phyloP scores from a whole-genome alignment of 2,329 filamentous ascomycete species.

The Parascedosporium putredinis region DNA sequence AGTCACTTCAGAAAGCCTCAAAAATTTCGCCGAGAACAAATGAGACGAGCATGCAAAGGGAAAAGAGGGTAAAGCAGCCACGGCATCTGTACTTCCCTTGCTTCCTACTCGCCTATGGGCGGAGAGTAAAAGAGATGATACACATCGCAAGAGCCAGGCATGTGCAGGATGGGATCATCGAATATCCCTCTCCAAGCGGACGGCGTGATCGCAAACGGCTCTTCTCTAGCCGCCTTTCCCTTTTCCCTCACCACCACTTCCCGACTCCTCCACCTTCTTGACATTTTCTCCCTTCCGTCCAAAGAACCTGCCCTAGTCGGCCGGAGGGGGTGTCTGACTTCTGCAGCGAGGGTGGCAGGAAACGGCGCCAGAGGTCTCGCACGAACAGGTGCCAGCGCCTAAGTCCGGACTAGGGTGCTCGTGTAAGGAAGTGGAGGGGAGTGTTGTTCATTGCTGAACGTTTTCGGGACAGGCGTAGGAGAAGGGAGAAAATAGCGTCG shows the following conservation, averaged over 20 bases:
- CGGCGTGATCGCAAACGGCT: not conserved
- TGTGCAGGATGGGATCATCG: not conserved
- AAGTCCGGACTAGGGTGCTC: too few species aligned
- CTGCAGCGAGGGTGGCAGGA: not conserved
- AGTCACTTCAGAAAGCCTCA: too few species aligned
- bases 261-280: too few species aligned
- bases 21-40: too few species aligned
- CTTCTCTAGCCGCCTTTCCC: not conserved
- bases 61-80: not conserved
- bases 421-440: too few species aligned
- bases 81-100: too few species aligned
- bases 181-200: not conserved
- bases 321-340: not conserved
- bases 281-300: not conserved
- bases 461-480: slow-evolving; percentile 1
- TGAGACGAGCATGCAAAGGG: not conserved
- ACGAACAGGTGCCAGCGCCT: not conserved
- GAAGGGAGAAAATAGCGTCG: not conserved
- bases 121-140: not conserved
- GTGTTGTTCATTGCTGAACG: not conserved
- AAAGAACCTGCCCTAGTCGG: too few species aligned
- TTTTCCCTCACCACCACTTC: not conserved
- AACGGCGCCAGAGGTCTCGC: not conserved
- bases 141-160: not conserved
- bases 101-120: not conserved